Conservation (phyloP, 768 basidiomycete species). For the Russula earlei region DNA sequence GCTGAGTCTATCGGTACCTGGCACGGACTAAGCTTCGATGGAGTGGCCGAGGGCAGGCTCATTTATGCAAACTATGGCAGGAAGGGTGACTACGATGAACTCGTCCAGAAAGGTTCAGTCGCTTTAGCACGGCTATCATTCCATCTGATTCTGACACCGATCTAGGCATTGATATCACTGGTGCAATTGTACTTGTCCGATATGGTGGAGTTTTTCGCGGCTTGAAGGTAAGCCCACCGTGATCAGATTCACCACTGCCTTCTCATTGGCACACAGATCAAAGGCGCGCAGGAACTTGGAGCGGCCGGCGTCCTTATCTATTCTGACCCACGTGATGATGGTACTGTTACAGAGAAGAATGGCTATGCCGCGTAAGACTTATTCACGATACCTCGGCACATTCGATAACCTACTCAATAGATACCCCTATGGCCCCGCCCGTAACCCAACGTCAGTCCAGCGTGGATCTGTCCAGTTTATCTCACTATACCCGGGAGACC, state of each 20-base stretch:
- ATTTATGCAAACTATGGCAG: constrained; percentile 78
- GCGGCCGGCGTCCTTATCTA: constrained; percentile 75
- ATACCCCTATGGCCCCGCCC: constrained; percentile 82
- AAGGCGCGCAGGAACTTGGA: constrained; percentile 76
- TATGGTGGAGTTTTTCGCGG: constrained; percentile 78
- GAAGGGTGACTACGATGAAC: constrained; percentile 62
- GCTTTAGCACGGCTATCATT: neutral
- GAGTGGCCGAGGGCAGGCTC: constrained; percentile 58
- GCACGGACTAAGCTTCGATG: constrained; percentile 76
- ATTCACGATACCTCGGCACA: neutral
- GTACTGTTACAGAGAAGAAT: constrained; percentile 62
- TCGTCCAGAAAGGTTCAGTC: constrained; percentile 41
- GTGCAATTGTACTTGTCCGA: constrained; percentile 68
- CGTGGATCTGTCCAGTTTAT: constrained; percentile 75
- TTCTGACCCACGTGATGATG: constrained; percentile 81
- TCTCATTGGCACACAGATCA: constrained; percentile 37
- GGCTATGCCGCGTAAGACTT: constrained; percentile 49
- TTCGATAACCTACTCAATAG: constrained; percentile 21
- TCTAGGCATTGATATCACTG: constrained; percentile 61
- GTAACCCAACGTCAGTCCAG: constrained; percentile 76
- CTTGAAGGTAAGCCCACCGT: constrained; percentile 50
- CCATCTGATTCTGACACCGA: neutral
- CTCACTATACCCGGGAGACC: constrained; percentile 55
- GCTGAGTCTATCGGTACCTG: constrained; percentile 65
- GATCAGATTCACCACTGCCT: neutral